phyloP scores from a whole-genome alignment of 441 rosid species.

The Macaranga tanarius region DNA sequence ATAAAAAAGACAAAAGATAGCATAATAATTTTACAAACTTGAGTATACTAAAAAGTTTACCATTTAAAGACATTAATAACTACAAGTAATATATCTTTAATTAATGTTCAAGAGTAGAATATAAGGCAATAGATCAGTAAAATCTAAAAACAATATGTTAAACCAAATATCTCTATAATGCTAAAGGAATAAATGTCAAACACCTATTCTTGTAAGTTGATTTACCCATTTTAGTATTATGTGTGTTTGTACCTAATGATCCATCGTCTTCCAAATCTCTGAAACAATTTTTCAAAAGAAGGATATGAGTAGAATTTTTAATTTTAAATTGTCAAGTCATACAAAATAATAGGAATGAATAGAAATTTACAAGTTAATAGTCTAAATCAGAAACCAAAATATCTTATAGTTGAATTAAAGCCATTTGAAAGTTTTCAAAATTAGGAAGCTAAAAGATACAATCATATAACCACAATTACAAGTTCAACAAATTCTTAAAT shows the following conservation, averaged over 20 bases:
- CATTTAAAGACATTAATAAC: no score
- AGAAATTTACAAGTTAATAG: not conserved
- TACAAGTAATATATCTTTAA: no score
- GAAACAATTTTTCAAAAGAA: conserved; percentile 58
- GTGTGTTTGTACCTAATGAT: conserved; percentile 43
- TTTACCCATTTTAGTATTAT: no score
- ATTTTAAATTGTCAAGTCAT: not conserved
- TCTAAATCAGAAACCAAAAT: not conserved
- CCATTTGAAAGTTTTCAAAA: not conserved
- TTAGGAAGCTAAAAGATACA: conserved; percentile 8
- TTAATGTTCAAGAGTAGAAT: no score
- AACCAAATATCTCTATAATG: no score
- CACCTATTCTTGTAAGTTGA: no score
- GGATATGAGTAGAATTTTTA: conserved; percentile 16
- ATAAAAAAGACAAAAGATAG: no score
- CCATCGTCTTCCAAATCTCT: conserved; percentile 82
- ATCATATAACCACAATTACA: not conserved
- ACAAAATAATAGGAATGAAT: not conserved
- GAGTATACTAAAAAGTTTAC: no score
- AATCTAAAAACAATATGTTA: no score
- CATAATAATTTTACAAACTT: no score
- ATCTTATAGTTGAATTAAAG: not conserved
- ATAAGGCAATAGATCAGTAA: no score
- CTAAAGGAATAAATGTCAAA: no score
- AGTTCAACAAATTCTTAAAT: not conserved